Conservation (phyloP, 2,329 filamentous ascomycete species). For the Clonostachys chloroleuca region DNA sequence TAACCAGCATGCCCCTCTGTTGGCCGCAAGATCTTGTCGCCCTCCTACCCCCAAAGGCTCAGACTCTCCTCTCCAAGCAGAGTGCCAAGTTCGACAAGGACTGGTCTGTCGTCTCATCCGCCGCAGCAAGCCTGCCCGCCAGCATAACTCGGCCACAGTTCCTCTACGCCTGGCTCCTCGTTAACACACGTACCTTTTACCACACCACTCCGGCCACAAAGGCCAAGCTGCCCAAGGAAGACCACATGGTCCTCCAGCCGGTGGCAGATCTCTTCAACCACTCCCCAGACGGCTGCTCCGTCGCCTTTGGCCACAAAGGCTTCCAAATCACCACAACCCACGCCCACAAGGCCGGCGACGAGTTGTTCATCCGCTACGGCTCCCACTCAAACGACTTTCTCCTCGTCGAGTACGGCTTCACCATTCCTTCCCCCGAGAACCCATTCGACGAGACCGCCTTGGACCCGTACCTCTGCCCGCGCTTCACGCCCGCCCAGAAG, state of each 20-base stretch:
- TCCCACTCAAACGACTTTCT: conserved; percentile 69
- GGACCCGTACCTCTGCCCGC: conserved; percentile 39
- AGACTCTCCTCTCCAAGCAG: conserved; percentile 49
- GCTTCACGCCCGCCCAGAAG: conserved; percentile 24
- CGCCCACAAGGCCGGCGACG: conserved; percentile 51
- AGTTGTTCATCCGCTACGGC: conserved; percentile 68
- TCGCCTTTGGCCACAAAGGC: conserved; percentile 40
- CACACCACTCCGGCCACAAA: conserved; percentile 30
- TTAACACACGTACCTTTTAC: conserved; percentile 54
- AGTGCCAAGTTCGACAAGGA: conserved; percentile 31
- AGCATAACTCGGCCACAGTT: conserved; percentile 20
- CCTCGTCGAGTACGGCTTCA: conserved; percentile 62
- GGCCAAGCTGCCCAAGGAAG: conserved; percentile 31
- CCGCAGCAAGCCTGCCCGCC: conserved; percentile 18
- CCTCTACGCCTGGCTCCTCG: conserved; percentile 45
- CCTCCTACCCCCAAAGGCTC: conserved; percentile 38
- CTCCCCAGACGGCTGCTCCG: conserved; percentile 38
- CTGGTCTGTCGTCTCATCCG: conserved; percentile 25
- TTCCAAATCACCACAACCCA: conserved; percentile 50
- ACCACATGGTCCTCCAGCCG: conserved; percentile 61
- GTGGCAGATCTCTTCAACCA: conserved; percentile 66
- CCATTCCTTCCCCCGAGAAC: conserved; percentile 28
- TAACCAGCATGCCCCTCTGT: conserved; percentile 27
- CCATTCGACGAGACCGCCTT: conserved; percentile 45
- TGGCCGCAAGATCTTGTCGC: conserved; percentile 39